These are phyloP conservation scores for Paradendryphiella salina DNA, from an alignment of 2,329 filamentous ascomycete species.

Conservation along the genomic window DNA sequence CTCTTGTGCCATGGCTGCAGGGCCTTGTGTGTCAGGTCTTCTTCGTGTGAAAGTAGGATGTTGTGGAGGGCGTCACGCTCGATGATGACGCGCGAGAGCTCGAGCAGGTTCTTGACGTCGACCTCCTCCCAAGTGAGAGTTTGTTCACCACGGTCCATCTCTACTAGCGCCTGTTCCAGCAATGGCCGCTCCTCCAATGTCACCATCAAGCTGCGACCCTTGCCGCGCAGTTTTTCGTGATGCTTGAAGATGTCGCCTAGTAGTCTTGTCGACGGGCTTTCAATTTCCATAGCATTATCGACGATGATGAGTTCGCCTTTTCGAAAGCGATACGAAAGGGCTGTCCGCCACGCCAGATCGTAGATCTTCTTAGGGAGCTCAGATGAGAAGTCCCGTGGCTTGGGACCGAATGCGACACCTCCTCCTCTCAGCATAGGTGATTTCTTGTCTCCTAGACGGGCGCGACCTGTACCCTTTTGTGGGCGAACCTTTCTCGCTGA, in stretches of 20 bases:
- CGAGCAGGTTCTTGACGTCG: constrained; percentile 92
- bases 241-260: constrained; percentile 68
- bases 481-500: constrained; percentile 78
- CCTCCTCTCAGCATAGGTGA: constrained; percentile 82
- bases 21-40: constrained; percentile 34
- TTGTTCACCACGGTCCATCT: constrained; percentile 69
- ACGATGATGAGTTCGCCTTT: constrained; percentile 85
- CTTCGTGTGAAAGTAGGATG: constrained; percentile 59
- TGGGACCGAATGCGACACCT: constrained; percentile 86
- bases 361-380: constrained; percentile 86
- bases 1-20: constrained; percentile 29
- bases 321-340: constrained; percentile 86
- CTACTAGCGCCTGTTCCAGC: constrained; percentile 67
- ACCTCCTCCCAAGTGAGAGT: constrained; percentile 75
- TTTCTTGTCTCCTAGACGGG: constrained; percentile 79
- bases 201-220: constrained; percentile 37
- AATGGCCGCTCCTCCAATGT: constrained; percentile 46
- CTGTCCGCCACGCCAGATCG: constrained; percentile 92
- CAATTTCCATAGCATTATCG: constrained; percentile 74
- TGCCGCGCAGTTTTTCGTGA: constrained; percentile 59
- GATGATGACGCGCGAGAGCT: constrained; percentile 81
- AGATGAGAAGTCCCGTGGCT: constrained; percentile 87
- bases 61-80: constrained; percentile 78
- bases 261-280: constrained; percentile 64
- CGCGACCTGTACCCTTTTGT: constrained; percentile 83